Percentiles rank a stretch among this genome's conserved stretches.
Evolutionary conservation across 2,329 filamentous ascomycete genomes (phyloP).

Genomic region (Aspergillus neotritici): DNA sequence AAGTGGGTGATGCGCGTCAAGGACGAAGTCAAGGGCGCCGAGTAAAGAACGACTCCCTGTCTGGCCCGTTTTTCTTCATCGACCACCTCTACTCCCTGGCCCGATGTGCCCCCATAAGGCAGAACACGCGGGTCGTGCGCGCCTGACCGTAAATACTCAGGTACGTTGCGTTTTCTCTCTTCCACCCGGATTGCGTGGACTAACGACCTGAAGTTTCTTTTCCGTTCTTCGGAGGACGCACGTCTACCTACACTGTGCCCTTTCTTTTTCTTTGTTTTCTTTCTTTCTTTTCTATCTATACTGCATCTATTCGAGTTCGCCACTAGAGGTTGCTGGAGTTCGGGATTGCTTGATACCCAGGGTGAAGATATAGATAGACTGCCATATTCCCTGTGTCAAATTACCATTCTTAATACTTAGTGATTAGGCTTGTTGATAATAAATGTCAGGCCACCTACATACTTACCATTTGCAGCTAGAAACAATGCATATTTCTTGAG

Average conservation of each 20-base stretch:
- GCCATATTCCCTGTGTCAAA: constrained; percentile 8
- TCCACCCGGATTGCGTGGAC: too few relatives aligned
- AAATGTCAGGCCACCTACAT: too few relatives aligned
- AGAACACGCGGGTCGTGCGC: background rate
- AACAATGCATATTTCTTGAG: background rate
- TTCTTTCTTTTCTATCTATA: constrained; percentile 6
- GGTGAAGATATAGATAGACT: constrained; percentile 12
- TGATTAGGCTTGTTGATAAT: background rate
- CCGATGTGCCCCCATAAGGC: background rate
- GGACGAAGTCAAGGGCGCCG: constrained; percentile 25
- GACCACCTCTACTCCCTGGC: too few relatives aligned
- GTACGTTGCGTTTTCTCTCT: too few relatives aligned
- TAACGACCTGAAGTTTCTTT: too few relatives aligned
- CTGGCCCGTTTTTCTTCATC: constrained; percentile 3
- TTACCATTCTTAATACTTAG: background rate
- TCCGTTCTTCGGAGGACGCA: too few relatives aligned
- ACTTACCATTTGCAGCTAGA: too few relatives aligned
- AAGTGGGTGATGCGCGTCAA: constrained; percentile 45
- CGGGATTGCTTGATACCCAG: constrained; percentile 23
- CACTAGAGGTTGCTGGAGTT: constrained; percentile 17
- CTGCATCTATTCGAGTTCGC: constrained; percentile 4
- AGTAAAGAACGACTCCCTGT: constrained; percentile 12
- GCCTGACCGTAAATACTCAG: too few relatives aligned
- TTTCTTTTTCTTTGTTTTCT: constrained; percentile 6
- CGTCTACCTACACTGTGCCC: background rate